phyloP scores from a whole-genome alignment of 2,329 filamentous ascomycete genomes.

The Trichoderma afroharzianum region DNA sequence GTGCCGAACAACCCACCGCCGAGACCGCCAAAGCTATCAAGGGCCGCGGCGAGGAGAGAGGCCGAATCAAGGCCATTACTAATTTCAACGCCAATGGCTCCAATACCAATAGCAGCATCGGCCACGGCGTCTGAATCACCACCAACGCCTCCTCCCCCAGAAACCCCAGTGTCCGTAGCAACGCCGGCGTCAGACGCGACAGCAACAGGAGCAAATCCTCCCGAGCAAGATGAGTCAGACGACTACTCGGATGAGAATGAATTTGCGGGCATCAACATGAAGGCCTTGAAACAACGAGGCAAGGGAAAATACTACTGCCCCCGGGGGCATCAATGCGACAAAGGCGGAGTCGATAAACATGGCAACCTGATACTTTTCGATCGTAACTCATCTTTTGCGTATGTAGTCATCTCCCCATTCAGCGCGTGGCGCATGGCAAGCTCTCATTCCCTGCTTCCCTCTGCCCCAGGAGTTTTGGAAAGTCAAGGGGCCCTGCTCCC shows the following conservation, averaged over 20 bases:
- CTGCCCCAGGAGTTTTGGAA: not conserved
- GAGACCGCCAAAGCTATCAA: not conserved
- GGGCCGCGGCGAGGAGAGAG: not conserved
- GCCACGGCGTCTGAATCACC: not conserved
- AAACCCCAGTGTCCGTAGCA: constrained; percentile 19
- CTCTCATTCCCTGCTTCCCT: not conserved
- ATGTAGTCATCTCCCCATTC: constrained; percentile 18
- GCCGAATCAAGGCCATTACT: not conserved
- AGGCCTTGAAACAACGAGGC: constrained; percentile 37
- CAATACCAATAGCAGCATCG: not conserved
- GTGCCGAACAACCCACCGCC: not conserved
- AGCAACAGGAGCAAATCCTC: not conserved
- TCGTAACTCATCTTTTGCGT: constrained; percentile 42
- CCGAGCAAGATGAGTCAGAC: constrained; percentile 28
- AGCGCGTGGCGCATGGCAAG: not conserved
- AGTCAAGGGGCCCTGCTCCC: not conserved
- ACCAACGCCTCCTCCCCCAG: not conserved
- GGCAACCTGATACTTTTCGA: constrained; percentile 39
- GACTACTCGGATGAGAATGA: constrained; percentile 35
- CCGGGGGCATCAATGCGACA: constrained; percentile 34
- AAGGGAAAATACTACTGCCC: constrained; percentile 39
- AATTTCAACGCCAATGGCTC: not conserved
- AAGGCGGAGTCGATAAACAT: constrained; percentile 39
- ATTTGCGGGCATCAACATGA: constrained; percentile 37
- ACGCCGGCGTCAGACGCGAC: not conserved